Percentiles rank a stretch among this genome's conserved stretches.
Evolutionary conservation across 1,284 basidiomycete species (phyloP).

Genomic region (Thecaphora frezii): DNA sequence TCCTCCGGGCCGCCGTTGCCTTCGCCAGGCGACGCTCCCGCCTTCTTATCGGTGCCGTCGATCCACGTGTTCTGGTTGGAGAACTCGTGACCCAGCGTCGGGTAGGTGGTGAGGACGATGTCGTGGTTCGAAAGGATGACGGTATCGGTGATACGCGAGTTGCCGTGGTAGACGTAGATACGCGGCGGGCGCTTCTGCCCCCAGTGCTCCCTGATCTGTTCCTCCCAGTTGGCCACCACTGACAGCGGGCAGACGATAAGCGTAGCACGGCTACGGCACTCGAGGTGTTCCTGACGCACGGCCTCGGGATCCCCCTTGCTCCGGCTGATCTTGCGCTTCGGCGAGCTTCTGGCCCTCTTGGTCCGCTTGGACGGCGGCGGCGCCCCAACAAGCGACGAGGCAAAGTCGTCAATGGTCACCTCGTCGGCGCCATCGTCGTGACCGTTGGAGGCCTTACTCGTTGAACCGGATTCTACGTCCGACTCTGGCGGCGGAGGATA

Average conservation of each 20-base stretch:
- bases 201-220: conserved; percentile 88
- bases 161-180: conserved; percentile 95
- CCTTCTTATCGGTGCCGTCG: too few relatives aligned
- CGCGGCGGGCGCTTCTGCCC: conserved; percentile 47
- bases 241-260: conserved; percentile 95
- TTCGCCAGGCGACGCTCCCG: conserved; percentile 16
- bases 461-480: conserved; percentile 11
- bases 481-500: conserved; percentile 5
- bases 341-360: background rate
- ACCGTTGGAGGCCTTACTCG: conserved; percentile 1
- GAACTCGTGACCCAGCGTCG: conserved; percentile 90
- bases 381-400: background rate
- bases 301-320: conserved; percentile 63
- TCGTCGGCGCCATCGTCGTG: conserved; percentile 7
- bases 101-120: conserved; percentile 95
- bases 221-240: conserved; percentile 97
- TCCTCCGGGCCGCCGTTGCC: background rate
- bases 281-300: conserved; percentile 43
- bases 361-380: conserved; percentile 1
- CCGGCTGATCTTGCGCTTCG: conserved; percentile 59
- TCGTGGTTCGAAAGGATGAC: conserved; percentile 87
- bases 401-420: background rate
- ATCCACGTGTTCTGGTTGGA: conserved; percentile 71
- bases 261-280: conserved; percentile 74
- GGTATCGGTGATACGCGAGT: conserved; percentile 80